A percentile compares a stretch with the other conserved stretches of the same genome.
Evolutionary conservation across 148 eudicot genomes (phyloP).

Genomic region (Dysphania ambrosioides): DNA sequence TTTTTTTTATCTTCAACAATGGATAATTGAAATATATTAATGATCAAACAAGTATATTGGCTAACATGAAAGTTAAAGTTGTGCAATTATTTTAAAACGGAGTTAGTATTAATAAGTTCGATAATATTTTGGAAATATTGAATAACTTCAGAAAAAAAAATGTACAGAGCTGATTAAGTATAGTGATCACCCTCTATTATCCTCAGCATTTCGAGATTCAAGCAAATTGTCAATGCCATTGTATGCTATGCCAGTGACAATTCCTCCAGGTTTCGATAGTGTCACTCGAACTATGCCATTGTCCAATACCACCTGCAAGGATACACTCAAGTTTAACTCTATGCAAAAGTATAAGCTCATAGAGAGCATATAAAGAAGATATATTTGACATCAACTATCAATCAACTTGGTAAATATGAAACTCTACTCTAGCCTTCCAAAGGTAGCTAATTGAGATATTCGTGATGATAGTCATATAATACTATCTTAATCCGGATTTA

Average conservation of each 20-base stretch:
- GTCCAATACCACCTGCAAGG: slow-evolving; percentile 67
- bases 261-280: slow-evolving; percentile 76
- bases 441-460: not conserved
- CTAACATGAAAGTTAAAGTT: no score
- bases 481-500: not conserved
- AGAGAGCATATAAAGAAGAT: not conserved
- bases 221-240: slow-evolving; percentile 81
- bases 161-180: not conserved
- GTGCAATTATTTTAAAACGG: no score
- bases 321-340: slow-evolving; percentile 1
- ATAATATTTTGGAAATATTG: no score
- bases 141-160: not conserved
- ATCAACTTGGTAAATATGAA: not conserved
- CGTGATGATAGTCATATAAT: not conserved
- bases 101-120: no score
- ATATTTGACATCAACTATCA: not conserved
- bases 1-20: no score
- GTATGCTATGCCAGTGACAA: slow-evolving; percentile 61
- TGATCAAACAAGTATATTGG: no score
- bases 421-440: not conserved
- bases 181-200: slow-evolving; percentile 69
- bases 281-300: slow-evolving; percentile 73
- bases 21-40: no score
- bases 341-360: not conserved
- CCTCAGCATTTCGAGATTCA: slow-evolving; percentile 53